Evolutionary conservation across 192 early-diverging fungal genomes (phyloP).

Genomic region (Coemansia sp.): DNA sequence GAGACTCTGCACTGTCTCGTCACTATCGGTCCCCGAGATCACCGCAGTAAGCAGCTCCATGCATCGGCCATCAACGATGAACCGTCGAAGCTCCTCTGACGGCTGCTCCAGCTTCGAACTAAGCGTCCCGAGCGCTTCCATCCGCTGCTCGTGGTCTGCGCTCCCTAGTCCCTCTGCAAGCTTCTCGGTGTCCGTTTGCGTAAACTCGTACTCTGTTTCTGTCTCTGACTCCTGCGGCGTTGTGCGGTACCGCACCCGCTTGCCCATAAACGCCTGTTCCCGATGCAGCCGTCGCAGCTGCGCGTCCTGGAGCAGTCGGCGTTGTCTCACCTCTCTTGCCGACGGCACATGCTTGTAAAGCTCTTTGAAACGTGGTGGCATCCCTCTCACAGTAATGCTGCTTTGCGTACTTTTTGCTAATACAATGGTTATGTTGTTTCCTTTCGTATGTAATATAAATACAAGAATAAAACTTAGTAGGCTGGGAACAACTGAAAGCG

Average conservation of each 20-base stretch:
- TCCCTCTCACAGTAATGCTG: not conserved
- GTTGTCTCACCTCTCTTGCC: slow-evolving; percentile 53
- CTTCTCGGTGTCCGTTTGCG: slow-evolving; percentile 20
- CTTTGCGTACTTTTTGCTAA: no score
- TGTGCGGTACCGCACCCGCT: slow-evolving; percentile 57
- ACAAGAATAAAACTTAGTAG: no score
- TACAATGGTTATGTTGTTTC: no score
- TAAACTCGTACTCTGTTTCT: slow-evolving; percentile 51
- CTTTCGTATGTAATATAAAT: no score
- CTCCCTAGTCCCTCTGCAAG: slow-evolving; percentile 38
- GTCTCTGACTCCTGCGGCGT: slow-evolving; percentile 43
- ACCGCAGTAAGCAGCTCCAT: slow-evolving; percentile 43
- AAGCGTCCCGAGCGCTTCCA: slow-evolving; percentile 46
- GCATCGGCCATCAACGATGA: slow-evolving; percentile 46
- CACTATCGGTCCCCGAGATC: slow-evolving; percentile 50
- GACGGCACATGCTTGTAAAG: slow-evolving; percentile 45
- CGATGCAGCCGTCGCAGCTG: slow-evolving; percentile 65
- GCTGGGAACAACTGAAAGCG: not conserved
- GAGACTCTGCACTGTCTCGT: slow-evolving; percentile 58
- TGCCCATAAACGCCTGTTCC: slow-evolving; percentile 69
- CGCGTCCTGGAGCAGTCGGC: slow-evolving; percentile 59
- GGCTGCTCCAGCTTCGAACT: slow-evolving; percentile 55
- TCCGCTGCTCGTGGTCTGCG: slow-evolving; percentile 19
- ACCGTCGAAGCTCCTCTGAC: slow-evolving; percentile 50
- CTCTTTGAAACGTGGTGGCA: slow-evolving; percentile 42